Base-by-base conservation (phyloP, 352 stramenopile genomes). In the Phytophthora niederhauseri region DNA sequence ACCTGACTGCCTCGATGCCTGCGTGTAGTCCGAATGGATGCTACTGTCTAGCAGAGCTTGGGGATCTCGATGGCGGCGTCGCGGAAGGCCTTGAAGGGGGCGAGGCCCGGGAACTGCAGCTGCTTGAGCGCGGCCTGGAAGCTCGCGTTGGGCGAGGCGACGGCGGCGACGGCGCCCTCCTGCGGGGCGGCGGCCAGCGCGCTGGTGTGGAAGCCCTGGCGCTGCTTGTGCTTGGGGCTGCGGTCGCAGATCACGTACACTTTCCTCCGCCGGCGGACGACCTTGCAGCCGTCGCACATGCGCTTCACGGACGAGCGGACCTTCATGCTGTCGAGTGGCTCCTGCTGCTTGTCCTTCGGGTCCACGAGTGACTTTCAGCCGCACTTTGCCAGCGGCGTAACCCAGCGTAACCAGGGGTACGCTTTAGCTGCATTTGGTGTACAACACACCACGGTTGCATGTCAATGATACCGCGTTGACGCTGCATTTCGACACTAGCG, bases 141-240 rank as follows among this genome's bases (percentile, higher is more conserved):
- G 84, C 91, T 96, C n/a, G 89, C 90, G 57, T 97, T 99, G 63
- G 92, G 80, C 24, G 34, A 41, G 34, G 34, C 11, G 34, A 41
- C 9, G 34, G 94, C 87, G 2, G 97, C 57, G 26, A 55, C 64
- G 8, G 67, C 68, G 24, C 43, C 57, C 53, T 70, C 60, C 54
- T 79, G 66, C 38, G 72, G 60, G 3, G 61, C 65, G 50, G 74
- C 62, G 34, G 69, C 69, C 49, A 77, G 71, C 38, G 85, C 77
- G 62, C 78, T 82, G 22, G 92, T 97, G 78, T 96, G 86, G 77
- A 96, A 92, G n/a, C 92, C 92, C 76, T 98, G 91, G 61, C 92
- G 89, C 80, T 98, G 92, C 86, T 98, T 98, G 85, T 98, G 92
- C 84, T 95, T 95, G 57, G 89, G 89, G 70, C 88, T 96, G 70